These are phyloP conservation scores for Gyromitra esculenta DNA, from an alignment of 2,329 filamentous ascomycete genomes.

Conservation along the genomic window DNA sequence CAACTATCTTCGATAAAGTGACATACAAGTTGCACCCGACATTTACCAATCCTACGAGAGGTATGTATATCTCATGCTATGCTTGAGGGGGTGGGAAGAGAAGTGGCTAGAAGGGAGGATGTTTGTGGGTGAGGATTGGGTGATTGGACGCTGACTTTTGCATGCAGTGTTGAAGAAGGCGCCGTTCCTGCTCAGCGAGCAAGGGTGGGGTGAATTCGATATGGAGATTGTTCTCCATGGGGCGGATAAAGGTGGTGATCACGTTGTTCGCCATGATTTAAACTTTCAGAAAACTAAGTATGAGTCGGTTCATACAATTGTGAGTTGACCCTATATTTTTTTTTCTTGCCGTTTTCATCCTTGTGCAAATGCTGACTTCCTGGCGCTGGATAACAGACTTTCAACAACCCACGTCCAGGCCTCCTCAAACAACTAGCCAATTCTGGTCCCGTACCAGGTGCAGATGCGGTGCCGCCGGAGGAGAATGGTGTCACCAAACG, in stretches of 20 bases:
- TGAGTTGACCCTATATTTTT: slow-evolving; percentile 60
- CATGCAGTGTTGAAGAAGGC: slow-evolving; percentile 77
- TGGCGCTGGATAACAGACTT: slow-evolving; percentile 65
- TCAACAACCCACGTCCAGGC: slow-evolving; percentile 92
- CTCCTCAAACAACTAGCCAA: slow-evolving; percentile 81
- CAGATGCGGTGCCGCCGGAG: slow-evolving; percentile 69
- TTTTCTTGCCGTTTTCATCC: background rate
- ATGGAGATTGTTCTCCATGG: slow-evolving; percentile 86
- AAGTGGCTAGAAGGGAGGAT: background rate
- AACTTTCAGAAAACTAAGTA: slow-evolving; percentile 87
- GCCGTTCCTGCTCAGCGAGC: slow-evolving; percentile 88
- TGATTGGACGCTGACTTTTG: slow-evolving; percentile 15
- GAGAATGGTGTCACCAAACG: slow-evolving; percentile 69
- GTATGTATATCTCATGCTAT: slow-evolving; percentile 66
- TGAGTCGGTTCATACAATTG: slow-evolving; percentile 80
- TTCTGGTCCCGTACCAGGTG: slow-evolving; percentile 83
- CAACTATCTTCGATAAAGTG: slow-evolving; percentile 88
- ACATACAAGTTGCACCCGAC: slow-evolving; percentile 93
- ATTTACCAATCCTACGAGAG: slow-evolving; percentile 85
- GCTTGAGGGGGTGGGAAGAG: background rate
- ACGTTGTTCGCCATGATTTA: slow-evolving; percentile 83
- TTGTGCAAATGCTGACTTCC: slow-evolving; percentile 16
- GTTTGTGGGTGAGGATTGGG: background rate
- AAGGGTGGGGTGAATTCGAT: slow-evolving; percentile 99
- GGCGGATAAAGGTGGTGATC: slow-evolving; percentile 84